These are phyloP conservation scores for Apocynum venetum DNA, from an alignment of 257 asterid species.

Conservation along the genomic window DNA sequence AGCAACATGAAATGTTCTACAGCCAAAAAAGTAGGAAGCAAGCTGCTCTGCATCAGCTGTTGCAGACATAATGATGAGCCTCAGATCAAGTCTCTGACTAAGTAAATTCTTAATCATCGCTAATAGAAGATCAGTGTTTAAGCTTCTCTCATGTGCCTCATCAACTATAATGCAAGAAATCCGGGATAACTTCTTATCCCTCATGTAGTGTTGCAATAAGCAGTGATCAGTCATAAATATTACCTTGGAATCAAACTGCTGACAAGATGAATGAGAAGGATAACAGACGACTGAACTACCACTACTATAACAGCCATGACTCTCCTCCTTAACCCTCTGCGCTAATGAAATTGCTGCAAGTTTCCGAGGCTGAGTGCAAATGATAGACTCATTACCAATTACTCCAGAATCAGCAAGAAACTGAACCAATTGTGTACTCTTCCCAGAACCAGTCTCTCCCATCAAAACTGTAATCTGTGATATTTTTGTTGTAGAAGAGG, in stretches of 20 bases:
- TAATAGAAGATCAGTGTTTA: constrained; percentile 87
- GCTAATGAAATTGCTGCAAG: constrained; percentile 78
- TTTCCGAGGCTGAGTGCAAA: constrained; percentile 98
- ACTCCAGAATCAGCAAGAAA: constrained; percentile 79
- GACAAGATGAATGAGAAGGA: constrained; percentile 59
- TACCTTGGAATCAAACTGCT: constrained; percentile 49
- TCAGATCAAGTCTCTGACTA: constrained; percentile 54
- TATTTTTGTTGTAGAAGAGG: constrained; percentile 8
- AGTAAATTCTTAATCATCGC: constrained; percentile 72
- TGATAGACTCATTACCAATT: constrained; percentile 44
- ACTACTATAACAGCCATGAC: constrained; percentile 47
- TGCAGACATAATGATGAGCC: constrained; percentile 94
- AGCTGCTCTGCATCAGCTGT: constrained; percentile 86
- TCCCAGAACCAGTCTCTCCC: constrained; percentile 98
- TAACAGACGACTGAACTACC: constrained; percentile 43
- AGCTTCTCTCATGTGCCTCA: constrained; percentile 98
- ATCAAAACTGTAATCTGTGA: constrained; percentile 65
- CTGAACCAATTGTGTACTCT: constrained; percentile 96
- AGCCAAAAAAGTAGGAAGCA: constrained; percentile 63
- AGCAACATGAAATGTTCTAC: constrained; percentile 57
- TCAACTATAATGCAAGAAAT: constrained; percentile 85
- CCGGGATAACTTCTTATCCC: constrained; percentile 53
- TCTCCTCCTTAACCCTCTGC: constrained; percentile 80
- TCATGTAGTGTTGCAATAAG: constrained; percentile 80
- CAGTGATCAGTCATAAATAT: constrained; percentile 84